Percentiles rank a stretch among this genome's conserved stretches.
phyloP scores from a whole-genome alignment of 2,329 filamentous ascomycete genomes.

The Aphanocladium album region DNA sequence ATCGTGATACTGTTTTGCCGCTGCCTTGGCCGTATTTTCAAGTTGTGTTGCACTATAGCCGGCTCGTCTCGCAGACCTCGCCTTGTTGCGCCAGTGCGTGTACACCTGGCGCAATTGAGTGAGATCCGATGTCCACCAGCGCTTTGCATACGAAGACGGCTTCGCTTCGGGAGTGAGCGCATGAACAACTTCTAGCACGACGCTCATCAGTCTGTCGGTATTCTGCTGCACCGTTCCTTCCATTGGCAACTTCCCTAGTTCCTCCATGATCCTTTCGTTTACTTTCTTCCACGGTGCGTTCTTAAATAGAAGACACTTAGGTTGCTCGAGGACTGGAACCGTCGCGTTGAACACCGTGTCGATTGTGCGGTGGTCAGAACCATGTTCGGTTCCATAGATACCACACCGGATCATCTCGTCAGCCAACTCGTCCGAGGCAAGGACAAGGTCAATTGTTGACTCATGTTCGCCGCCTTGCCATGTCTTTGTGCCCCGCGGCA shows the following conservation, averaged over 20 bases:
- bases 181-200: slow-evolving; percentile 15
- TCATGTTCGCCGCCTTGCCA: slow-evolving; percentile 22
- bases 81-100: slow-evolving; percentile 24
- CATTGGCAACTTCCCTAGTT: slow-evolving; percentile 22
- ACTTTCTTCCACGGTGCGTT: slow-evolving; percentile 24
- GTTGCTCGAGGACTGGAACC: slow-evolving; percentile 7
- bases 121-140: slow-evolving; percentile 26
- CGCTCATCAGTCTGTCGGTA: slow-evolving; percentile 13
- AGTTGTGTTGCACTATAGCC: slow-evolving; percentile 14
- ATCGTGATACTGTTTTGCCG: slow-evolving; percentile 21
- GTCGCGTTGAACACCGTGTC: slow-evolving; percentile 23
- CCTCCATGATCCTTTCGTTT: slow-evolving; percentile 13
- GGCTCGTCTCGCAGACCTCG: slow-evolving; percentile 18
- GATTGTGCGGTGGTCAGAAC: slow-evolving; percentile 28
- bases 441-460: slow-evolving; percentile 23
- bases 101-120: slow-evolving; percentile 24
- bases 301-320: slow-evolving; percentile 19
- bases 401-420: slow-evolving; percentile 15
- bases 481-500: slow-evolving; percentile 30
- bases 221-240: slow-evolving; percentile 13
- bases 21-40: slow-evolving; percentile 19
- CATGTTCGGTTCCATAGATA: slow-evolving; percentile 18
- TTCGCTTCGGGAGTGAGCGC: slow-evolving; percentile 20
- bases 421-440: slow-evolving; percentile 20
- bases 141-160: slow-evolving; percentile 24